phyloP scores from a whole-genome alignment of 1,284 basidiomycete genomes.

The Heliocybe sulcata region DNA sequence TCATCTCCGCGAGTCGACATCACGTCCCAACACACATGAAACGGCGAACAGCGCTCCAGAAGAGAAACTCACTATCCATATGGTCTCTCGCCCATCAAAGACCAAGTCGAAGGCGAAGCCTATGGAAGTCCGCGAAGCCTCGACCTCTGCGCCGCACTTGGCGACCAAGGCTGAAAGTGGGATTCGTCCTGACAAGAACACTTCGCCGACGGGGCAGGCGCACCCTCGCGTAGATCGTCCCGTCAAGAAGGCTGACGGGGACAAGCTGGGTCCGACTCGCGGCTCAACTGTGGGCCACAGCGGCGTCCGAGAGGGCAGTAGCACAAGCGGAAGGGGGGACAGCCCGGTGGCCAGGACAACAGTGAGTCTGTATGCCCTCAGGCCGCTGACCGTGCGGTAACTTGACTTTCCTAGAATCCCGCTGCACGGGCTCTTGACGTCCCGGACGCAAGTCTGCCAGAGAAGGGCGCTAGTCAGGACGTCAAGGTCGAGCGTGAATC shows the following conservation, averaged over 20 bases:
- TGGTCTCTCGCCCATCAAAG: not conserved
- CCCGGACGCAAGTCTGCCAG: too few species aligned
- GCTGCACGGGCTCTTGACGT: too few species aligned
- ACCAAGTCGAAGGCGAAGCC: not conserved
- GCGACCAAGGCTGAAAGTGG: not conserved
- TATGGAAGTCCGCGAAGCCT: not conserved
- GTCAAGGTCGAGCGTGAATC: not conserved
- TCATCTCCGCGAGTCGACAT: slow-evolving; percentile 12
- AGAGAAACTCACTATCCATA: not conserved
- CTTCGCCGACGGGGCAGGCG: not conserved
- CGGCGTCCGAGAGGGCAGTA: not conserved
- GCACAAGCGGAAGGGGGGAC: not conserved
- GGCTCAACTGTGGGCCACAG: not conserved
- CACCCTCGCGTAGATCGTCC: not conserved
- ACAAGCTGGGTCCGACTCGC: not conserved
- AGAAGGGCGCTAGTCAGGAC: not conserved
- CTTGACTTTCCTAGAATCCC: too few species aligned
- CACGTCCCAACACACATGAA: slow-evolving; percentile 31
- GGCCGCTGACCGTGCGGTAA: not conserved
- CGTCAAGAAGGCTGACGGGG: not conserved
- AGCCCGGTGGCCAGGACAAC: not conserved
- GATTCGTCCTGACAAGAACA: not conserved
- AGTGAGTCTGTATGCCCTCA: not conserved
- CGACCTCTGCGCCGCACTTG: not conserved
- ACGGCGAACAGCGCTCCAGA: slow-evolving; percentile 4